Conservation (phyloP, 805 yeast species). For the Blastobotrys parvus region DNA sequence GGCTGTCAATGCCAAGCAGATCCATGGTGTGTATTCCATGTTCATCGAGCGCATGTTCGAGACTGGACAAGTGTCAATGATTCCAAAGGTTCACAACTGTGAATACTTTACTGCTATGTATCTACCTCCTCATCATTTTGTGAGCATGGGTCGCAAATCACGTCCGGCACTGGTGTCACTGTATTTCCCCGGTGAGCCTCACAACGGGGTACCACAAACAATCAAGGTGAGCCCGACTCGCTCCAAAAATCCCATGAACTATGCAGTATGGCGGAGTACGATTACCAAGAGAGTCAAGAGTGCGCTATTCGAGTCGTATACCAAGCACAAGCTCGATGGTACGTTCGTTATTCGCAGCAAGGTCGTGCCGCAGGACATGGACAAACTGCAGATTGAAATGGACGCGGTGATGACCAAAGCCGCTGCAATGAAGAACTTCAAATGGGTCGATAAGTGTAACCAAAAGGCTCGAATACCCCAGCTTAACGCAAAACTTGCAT, state of each 20-base stretch:
- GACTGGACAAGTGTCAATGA: background rate
- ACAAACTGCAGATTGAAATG: constrained; percentile 6
- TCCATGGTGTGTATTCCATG: constrained; percentile 8
- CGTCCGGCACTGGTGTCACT: constrained; percentile 13
- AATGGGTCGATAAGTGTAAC: constrained; percentile 14
- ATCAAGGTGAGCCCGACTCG: background rate
- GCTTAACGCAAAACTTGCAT: background rate
- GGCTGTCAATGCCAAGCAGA: background rate
- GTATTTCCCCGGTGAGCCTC: constrained; percentile 9
- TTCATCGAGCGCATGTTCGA: constrained; percentile 8
- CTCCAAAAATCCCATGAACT: constrained; percentile 16
- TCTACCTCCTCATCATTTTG: constrained; percentile 16
- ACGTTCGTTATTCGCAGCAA: constrained; percentile 9
- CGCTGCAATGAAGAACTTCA: background rate
- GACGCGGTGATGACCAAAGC: constrained; percentile 8
- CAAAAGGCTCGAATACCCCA: background rate
- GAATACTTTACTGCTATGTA: constrained; percentile 10
- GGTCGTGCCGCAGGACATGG: constrained; percentile 7
- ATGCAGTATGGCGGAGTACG: constrained; percentile 15
- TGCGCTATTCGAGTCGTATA: constrained; percentile 8
- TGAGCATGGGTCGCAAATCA: constrained; percentile 15
- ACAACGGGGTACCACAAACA: constrained; percentile 11
- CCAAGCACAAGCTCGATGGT: constrained; percentile 10
- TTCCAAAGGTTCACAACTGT: constrained; percentile 10
- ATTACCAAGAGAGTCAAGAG: constrained; percentile 2